Evolutionary conservation across 768 basidiomycete species (phyloP).

Genomic region (Mycena capillaripes): DNA sequence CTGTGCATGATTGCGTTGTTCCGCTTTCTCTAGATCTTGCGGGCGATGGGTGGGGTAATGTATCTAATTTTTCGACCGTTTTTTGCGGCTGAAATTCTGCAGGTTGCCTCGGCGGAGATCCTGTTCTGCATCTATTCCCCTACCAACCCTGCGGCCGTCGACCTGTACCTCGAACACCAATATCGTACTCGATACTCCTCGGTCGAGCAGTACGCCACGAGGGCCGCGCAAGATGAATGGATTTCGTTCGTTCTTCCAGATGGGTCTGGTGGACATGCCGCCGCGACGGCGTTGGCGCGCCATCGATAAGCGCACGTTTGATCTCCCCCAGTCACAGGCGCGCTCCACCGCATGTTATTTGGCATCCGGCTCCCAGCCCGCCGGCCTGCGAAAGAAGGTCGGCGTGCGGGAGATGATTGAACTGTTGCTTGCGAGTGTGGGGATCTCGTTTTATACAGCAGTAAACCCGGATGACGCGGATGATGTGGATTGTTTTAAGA

Average conservation of each 20-base stretch:
- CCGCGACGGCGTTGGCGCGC: conserved; percentile 24
- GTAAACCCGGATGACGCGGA: not conserved
- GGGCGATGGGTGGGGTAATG: conserved; percentile 26
- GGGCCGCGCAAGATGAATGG: conserved; percentile 24
- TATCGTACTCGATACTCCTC: conserved; percentile 28
- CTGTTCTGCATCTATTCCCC: conserved; percentile 26
- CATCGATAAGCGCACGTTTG: conserved; percentile 24
- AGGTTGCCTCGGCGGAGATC: conserved; percentile 21
- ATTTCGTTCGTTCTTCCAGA: conserved; percentile 12
- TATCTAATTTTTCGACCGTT: not conserved
- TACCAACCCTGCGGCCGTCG: conserved; percentile 22
- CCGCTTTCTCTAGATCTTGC: not conserved
- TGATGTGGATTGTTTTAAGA: not conserved
- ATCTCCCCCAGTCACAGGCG: not conserved
- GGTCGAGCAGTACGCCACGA: conserved; percentile 6
- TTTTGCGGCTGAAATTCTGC: not conserved
- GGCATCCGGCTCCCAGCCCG: not conserved
- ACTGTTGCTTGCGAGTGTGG: conserved; percentile 23
- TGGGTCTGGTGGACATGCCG: conserved; percentile 24
- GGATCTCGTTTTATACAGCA: conserved; percentile 8
- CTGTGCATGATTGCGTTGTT: conserved; percentile 24
- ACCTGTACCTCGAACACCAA: conserved; percentile 24
- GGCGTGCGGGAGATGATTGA: not conserved
- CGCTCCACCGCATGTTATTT: conserved; percentile 13
- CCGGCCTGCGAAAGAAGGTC: not conserved